Percentiles rank a stretch among this genome's conserved stretches.
Conservation (phyloP, 169 alveolate genomes). For the Plasmodium ovale region DNA sequence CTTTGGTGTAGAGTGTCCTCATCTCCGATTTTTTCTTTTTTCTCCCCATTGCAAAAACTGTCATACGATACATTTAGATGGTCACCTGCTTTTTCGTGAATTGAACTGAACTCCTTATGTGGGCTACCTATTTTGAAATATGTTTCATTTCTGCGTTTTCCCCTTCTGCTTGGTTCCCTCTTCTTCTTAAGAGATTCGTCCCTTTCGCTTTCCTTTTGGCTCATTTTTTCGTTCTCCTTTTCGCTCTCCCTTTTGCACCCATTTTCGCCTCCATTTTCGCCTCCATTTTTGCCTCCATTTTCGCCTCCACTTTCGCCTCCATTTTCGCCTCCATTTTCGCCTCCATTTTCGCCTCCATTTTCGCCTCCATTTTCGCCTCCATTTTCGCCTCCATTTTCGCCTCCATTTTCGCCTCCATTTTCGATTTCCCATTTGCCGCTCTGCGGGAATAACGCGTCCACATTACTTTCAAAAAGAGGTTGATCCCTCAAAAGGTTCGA, state of each 20-base stretch:
- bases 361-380: no score
- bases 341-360: no score
- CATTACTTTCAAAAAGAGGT: constrained; percentile 5
- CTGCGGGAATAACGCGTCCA: not conserved
- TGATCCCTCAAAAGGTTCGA: not conserved
- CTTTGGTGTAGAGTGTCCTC: not conserved
- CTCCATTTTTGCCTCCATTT: no score
- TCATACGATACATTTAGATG: not conserved
- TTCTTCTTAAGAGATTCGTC: not conserved
- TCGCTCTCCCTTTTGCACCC: no score
- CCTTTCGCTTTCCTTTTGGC: not conserved
- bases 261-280: no score
- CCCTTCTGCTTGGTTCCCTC: not conserved
- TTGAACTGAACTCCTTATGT: not conserved
- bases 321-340: no score
- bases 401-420: no score
- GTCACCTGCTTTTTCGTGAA: not conserved
- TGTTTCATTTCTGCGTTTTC: no score
- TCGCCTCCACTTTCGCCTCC: not conserved
- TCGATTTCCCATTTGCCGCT: no score
- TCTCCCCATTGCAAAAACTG: not conserved
- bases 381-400: no score
- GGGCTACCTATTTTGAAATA: no score
- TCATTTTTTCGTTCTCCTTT: no score
- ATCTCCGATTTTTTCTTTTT: not conserved